These are phyloP conservation scores for Yamadazyma taylorii DNA, from an alignment of 1,139 yeast species.

Conservation along the genomic window DNA sequence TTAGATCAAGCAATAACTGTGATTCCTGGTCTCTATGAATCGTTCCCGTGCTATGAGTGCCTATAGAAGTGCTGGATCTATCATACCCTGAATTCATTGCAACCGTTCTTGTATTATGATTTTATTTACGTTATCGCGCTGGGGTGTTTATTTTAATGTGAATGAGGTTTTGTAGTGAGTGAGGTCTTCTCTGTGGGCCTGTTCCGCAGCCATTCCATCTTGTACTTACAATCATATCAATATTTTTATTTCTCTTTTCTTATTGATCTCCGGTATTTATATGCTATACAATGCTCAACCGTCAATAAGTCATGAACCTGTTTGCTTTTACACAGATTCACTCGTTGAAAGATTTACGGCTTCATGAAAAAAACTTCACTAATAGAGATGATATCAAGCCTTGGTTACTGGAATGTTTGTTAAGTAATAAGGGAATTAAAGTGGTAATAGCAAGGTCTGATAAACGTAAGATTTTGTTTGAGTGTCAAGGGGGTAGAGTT, in stretches of 20 bases:
- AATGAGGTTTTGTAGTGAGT: too few species aligned
- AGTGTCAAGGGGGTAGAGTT: conserved; percentile 48
- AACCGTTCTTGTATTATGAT: too few species aligned
- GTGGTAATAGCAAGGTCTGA: conserved; percentile 74
- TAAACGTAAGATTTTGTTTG: conserved; percentile 64
- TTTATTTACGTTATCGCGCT: too few species aligned
- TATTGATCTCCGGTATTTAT: too few species aligned
- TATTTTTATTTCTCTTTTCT: too few species aligned
- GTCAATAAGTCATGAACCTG: not conserved
- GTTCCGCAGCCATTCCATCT: too few species aligned
- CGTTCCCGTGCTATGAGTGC: too few species aligned
- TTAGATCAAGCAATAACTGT: not conserved
- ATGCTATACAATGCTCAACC: not conserved
- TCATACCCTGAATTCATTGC: too few species aligned
- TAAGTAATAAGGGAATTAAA: conserved; percentile 52
- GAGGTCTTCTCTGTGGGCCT: too few species aligned
- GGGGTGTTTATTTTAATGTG: not conserved
- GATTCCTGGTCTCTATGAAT: not conserved
- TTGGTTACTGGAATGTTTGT: conserved; percentile 54
- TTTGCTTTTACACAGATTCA: not conserved
- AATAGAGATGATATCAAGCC: conserved; percentile 55
- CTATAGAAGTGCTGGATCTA: too few species aligned
- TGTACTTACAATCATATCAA: too few species aligned
- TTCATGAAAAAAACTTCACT: conserved; percentile 14
- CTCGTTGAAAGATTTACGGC: conserved; percentile 11